phyloP scores from a whole-genome alignment of 2,329 filamentous ascomycete species.

The Dichotomopilus funicola region DNA sequence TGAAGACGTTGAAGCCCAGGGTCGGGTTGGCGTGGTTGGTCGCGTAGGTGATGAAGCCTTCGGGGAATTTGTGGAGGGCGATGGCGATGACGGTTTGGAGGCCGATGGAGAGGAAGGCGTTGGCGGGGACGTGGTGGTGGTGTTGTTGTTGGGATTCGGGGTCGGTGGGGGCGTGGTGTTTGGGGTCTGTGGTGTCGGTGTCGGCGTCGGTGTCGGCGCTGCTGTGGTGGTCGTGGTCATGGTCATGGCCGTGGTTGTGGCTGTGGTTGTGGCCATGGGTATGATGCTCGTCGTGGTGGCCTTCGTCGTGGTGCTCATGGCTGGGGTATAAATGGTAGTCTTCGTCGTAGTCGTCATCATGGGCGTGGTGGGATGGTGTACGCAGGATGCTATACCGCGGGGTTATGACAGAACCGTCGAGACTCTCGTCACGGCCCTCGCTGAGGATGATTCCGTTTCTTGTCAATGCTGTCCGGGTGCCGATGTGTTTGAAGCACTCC shows the following conservation, averaged over 20 bases:
- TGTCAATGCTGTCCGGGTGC: constrained; percentile 31
- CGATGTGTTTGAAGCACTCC: constrained; percentile 57
- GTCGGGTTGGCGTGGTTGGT: constrained; percentile 92
- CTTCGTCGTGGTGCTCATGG: background rate
- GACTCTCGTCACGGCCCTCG: constrained; percentile 26
- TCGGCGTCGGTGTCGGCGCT: constrained; percentile 29
- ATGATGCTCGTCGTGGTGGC: constrained; percentile 1
- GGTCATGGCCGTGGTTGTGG: constrained; percentile 13
- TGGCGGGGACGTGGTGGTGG: constrained; percentile 91
- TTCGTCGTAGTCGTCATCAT: constrained; percentile 14
- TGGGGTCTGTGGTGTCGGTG: too few relatives aligned
- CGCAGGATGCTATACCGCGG: constrained; percentile 33
- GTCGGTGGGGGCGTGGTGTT: too few relatives aligned
- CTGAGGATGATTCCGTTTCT: constrained; percentile 30
- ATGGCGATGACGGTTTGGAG: constrained; percentile 94
- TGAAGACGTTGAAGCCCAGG: constrained; percentile 85
- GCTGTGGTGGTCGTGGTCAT: constrained; percentile 32
- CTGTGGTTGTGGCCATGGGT: constrained; percentile 7
- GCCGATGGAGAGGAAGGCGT: constrained; percentile 90
- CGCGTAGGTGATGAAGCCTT: constrained; percentile 82
- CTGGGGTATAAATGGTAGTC: too few relatives aligned
- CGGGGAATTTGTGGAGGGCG: constrained; percentile 91
- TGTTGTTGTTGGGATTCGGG: constrained; percentile 42
- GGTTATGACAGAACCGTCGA: constrained; percentile 27
- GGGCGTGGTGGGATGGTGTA: constrained; percentile 31